Evolutionary conservation across 257 asterid genomes (phyloP), one percentile per base, ranked within the genome.

Genomic region (Forsythia suspensa): DNA sequence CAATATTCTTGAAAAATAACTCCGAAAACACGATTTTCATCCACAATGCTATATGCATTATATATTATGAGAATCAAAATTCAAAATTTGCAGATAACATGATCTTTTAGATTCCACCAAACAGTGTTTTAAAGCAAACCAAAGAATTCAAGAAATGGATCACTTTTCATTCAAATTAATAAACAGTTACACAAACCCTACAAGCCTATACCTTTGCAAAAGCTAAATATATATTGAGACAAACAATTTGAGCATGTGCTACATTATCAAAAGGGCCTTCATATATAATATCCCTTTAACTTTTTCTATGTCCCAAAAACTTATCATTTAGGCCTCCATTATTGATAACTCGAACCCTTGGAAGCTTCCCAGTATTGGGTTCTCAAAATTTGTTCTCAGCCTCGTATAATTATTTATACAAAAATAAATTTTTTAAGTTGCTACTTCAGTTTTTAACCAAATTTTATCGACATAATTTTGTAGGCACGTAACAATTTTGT

Each of bases 271-370:
- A 4, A 73, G 51, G 34, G 48, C 44, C 34, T 51, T 34, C 46
- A 13, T 51, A 18, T 48, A 73, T 7, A 39, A 6, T 4, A 36
- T 37, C 16, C 67, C 67, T 74, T 46, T 36, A 8, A 51, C n/a
- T 36, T 74, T 74, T 8, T 72, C 4, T 5, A 4, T 72, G 65
- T 72, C 10, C 10, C 4, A 72, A 46, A 46, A 46, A 72, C 6
- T 72, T 72, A 12, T 72, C 61, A 71, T 40, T 71, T 71, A 39
- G 74, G 37, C 39, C 21, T 43, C 61, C 59, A 46, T 55, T 55
- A 29, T 29, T 29, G 34, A 29, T 29, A 24, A 37, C 70, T 55
- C 70, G 51, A 59, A 67, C 74, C 79, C 18, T 6, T 7, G 71
- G 72, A 75, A 59, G 42, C 44, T 75, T 40, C 13, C 61, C 15